Base-by-base conservation (phyloP, 2,329 filamentous ascomycete species). In the Grosmannia serpens region DNA sequence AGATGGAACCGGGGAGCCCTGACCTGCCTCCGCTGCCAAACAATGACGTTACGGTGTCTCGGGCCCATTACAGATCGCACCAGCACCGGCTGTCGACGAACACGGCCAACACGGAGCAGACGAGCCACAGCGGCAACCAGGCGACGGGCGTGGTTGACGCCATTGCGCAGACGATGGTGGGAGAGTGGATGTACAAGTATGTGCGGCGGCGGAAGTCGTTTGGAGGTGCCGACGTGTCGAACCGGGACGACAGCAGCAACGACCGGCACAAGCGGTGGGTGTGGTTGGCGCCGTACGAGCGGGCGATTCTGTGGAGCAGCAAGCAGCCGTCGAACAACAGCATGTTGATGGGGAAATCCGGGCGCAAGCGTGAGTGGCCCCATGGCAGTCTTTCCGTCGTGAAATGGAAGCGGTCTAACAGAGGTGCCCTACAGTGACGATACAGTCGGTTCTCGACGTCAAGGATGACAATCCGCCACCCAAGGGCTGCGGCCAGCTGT, bases 81-180 rank as follows among this genome's bases (percentile, higher is more conserved):
- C 77, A 77, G 56, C 78, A 81, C 53, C 81, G 86, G 63, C 74
- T 79, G 20, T 88, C 85, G 2, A 82, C 77, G 11, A 83, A 76
- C 61, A 86, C 83, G 1, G 75, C 75, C 33, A 76, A 73, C 60
- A 77, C 75, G 1, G 71, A 71, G 47, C 70, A 73, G 41, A 76
- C 75, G 58, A 69, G 73, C 62, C 78, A 75, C 49, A 84, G 79
- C 64, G 74, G 77, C 13, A 79, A 82, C 33, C 86, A 90, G 64
- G 82, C 86, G 50, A 87, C 87, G 0, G 87, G 85, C 51, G 89
- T 97, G 17, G 92, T 99, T 7, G 94, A 97, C 73, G 91, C 94
- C 4, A 97, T 99, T 70, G 91, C 94, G 1, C 91, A 95, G 68
- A 95, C 92, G 0, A 99, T 99, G 94, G 90, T 99, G 33, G 94